Conservation (phyloP, 73 alveolate species). For the Effrenium voratum region DNA sequence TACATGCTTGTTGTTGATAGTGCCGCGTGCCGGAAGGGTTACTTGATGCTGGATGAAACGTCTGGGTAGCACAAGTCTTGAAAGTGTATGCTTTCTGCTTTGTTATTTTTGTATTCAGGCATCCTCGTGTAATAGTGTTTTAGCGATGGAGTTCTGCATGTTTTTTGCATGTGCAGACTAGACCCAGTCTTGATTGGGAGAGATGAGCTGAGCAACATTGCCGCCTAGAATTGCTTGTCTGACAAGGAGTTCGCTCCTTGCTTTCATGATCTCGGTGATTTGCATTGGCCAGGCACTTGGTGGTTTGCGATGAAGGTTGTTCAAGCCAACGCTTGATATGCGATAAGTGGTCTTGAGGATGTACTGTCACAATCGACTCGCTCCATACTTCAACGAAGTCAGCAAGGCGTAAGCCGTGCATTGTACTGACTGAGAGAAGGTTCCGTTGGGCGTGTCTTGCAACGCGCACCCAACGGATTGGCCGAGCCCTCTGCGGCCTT, state of each 20-base stretch:
- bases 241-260: conserved; percentile 43
- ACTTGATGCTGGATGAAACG: too few relatives aligned
- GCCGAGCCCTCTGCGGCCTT: background rate
- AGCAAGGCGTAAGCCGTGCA: conserved; percentile 17
- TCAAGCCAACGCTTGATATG: background rate
- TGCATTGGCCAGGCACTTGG: conserved; percentile 27
- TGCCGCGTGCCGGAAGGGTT: background rate
- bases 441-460: background rate
- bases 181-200: background rate
- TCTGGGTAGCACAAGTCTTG: too few relatives aligned
- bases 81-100: too few relatives aligned
- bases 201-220: background rate
- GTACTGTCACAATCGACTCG: conserved; percentile 85
- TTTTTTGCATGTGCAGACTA: too few relatives aligned
- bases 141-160: too few relatives aligned
- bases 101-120: too few relatives aligned
- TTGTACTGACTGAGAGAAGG: background rate
- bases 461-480: background rate
- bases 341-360: background rate
- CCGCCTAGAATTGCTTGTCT: background rate
- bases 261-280: conserved; percentile 78
- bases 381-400: conserved; percentile 68
- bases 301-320: background rate
- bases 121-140: too few relatives aligned
- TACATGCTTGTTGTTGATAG: background rate